phyloP scores from a whole-genome alignment of 2,329 filamentous ascomycete species.

The Chlorencoelia australis region DNA sequence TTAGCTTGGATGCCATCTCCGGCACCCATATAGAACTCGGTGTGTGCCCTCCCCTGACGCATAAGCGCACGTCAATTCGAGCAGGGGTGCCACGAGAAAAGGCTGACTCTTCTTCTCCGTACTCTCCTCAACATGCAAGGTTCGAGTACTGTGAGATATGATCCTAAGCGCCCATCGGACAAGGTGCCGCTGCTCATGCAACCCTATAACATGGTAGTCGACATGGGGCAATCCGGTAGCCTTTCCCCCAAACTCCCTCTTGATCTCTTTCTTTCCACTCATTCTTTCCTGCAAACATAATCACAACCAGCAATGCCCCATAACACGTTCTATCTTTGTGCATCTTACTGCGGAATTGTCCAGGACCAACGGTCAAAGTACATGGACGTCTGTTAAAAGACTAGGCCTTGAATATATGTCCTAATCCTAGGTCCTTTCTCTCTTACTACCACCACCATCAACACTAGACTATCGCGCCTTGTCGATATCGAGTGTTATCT shows the following conservation, averaged over 20 bases:
- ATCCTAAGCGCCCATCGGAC: constrained; percentile 9
- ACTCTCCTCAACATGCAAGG: constrained; percentile 4
- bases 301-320: constrained; percentile 25
- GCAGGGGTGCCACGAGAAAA: constrained; percentile 9
- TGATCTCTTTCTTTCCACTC: constrained; percentile 9
- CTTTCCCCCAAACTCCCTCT: constrained; percentile 2
- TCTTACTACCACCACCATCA: constrained; percentile 15
- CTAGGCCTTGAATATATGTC: constrained; percentile 5
- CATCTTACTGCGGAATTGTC: constrained; percentile 21
- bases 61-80: constrained; percentile 8
- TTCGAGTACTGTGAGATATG: constrained; percentile 6
- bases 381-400: constrained; percentile 17
- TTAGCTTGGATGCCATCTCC: too few relatives aligned
- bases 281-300: constrained; percentile 16
- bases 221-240: constrained; percentile 5
- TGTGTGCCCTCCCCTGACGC: constrained; percentile 2
- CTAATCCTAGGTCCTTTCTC: constrained; percentile 10
- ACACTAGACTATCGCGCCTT: too few relatives aligned
- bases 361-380: constrained; percentile 15
- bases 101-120: constrained; percentile 6
- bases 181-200: too few relatives aligned
- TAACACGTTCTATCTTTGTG: constrained; percentile 26
- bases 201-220: too few relatives aligned
- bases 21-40: constrained; percentile 1
- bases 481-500: constrained; percentile 11